Evolutionary conservation across 495 filamentous ascomycete genomes (phyloP).

Genomic region (Xylaria sp.): DNA sequence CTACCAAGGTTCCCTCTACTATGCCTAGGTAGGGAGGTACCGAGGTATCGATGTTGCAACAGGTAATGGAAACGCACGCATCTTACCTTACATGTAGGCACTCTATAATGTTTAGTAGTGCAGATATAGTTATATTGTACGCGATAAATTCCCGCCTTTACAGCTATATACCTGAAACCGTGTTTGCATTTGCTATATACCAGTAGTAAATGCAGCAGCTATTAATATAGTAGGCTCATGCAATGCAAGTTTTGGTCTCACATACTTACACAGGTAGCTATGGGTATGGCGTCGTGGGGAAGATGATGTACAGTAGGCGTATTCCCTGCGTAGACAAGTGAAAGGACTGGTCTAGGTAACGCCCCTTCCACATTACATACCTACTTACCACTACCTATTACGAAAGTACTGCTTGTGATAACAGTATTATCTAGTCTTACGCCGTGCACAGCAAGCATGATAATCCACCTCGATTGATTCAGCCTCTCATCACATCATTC

Average conservation of each 20-base stretch:
- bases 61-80: not conserved
- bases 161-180: not conserved
- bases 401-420: not conserved
- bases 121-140: not conserved
- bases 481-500: slow-evolving; percentile 4
- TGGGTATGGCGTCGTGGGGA: not conserved
- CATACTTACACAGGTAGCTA: not conserved
- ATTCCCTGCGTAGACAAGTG: not conserved
- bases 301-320: not conserved
- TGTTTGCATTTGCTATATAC: not conserved
- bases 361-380: too few species aligned
- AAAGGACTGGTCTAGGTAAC: not conserved
- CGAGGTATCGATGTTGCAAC: too few species aligned
- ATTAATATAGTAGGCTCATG: not conserved
- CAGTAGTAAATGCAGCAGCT: not conserved
- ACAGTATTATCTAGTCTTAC: not conserved
- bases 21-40: too few species aligned
- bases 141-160: not conserved
- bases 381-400: not conserved
- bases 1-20: too few species aligned
- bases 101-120: not conserved
- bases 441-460: not conserved
- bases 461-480: not conserved
- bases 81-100: too few species aligned
- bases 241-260: not conserved